Base-by-base conservation (phyloP, 495 filamentous ascomycete genomes). In the Daldinia loculata region DNA sequence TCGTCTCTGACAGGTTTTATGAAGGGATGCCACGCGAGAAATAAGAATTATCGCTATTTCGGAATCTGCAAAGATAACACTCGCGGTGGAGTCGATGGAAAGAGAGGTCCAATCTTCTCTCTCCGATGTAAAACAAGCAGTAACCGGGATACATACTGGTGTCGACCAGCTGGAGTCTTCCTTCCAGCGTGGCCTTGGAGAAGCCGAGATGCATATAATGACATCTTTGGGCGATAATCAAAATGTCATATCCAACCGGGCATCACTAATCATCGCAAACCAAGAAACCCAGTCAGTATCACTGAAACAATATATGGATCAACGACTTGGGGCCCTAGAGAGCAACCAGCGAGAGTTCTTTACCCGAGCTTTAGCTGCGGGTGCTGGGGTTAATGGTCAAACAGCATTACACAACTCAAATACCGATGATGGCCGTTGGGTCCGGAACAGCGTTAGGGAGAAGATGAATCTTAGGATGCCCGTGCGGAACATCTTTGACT, bases 11-110 rank as follows among this genome's bases (percentile, higher is more conserved):
- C 30, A 29, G n/a, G 8, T 39, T 30, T 6, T 38, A 26, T 38
- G 12, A 43, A 69, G 66, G 34, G 66, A 64, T n/a, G 17, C 24
- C 29, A 69, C 60, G 9, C 38, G 34, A 48, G 34, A 69, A 32
- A 53, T 56, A 17, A 58, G 62, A 19, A 56, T 12, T 19, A 6
- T 34, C 12, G 27, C 17, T 12, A 36, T 55, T 48, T 43, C 53
- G 0, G 45, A 69, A 55, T 64, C 34, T 17, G 7, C 34, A 2
- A 53, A 56, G 27, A 29, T 64, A 56, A 43, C 14, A n/a, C 14
- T 8, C 9, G n/a, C 45, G n/a, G 24, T 69, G 1, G 45, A 69
- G n/a, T 53, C 45, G 9, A 26, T 60, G 0, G 43, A 55, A 48
- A 60, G 12, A 29, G 27, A 60, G 6, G 30, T 60, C 15, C 24